Evolutionary conservation across 2,329 filamentous ascomycete species (phyloP).

Genomic region (Colletotrichum siamense): DNA sequence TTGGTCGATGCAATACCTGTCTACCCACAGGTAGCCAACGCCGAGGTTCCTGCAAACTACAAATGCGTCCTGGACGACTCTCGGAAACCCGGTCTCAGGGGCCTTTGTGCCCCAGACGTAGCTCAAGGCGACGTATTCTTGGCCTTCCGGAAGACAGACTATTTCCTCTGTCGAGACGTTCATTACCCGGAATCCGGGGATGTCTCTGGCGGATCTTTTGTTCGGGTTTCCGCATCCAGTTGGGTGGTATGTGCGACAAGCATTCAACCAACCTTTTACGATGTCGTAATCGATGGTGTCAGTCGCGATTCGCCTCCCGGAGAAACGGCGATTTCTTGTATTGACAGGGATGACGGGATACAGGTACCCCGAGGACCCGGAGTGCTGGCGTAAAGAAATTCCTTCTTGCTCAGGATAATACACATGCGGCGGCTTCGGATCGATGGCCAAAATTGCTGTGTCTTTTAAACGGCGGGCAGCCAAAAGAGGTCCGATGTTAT

Average conservation of each 20-base stretch:
- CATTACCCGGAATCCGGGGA: background rate
- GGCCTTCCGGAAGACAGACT: background rate
- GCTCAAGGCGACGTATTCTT: slow-evolving; percentile 35
- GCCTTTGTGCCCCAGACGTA: slow-evolving; percentile 35
- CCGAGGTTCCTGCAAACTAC: slow-evolving; percentile 36
- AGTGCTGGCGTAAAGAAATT: background rate
- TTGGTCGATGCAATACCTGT: slow-evolving; percentile 38
- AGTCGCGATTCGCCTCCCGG: background rate
- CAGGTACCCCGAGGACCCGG: background rate
- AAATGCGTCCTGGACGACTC: slow-evolving; percentile 28
- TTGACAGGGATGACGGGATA: background rate
- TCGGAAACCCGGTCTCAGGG: background rate
- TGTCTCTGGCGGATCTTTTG: background rate
- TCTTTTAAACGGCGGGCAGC: background rate
- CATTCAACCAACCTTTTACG: background rate
- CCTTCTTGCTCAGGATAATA: background rate
- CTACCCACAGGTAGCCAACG: slow-evolving; percentile 44
- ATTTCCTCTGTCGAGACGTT: background rate
- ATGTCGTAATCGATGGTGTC: background rate
- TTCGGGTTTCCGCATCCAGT: background rate
- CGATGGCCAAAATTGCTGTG: background rate
- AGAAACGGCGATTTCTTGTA: background rate
- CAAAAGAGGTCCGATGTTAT: background rate
- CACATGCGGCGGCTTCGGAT: background rate
- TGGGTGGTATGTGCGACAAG: background rate